Base-by-base conservation (phyloP, 148 eudicot species). In the Camellia granthamiana region DNA sequence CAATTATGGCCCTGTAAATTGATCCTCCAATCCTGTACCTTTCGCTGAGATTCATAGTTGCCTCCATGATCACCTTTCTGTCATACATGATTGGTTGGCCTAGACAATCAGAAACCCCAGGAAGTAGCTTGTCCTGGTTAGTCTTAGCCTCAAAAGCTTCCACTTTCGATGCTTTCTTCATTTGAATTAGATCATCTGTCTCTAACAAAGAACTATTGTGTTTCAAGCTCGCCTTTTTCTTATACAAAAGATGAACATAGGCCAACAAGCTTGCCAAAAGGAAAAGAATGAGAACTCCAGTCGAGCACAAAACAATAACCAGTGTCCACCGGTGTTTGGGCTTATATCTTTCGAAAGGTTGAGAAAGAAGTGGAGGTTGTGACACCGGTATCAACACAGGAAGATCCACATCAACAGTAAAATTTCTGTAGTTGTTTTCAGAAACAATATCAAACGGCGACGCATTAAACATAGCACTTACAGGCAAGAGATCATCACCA, bases 51-150 rank as follows among this genome's bases (percentile, higher is more conserved):
- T 85, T 80, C 85, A 77, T 82, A 47, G 88, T 88, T 38, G 84
- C 87, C 66, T 88, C 86, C 87, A 82, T 84, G 14, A 88, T 82
- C 78, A 70, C 75, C 6, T 84, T 55, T 8, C 51, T 61, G n/a
- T 84, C 84, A 65, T 84, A 85, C 64, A 82, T 71, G 16, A 80
- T 78, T 19, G 87, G 82, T 67, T 84, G 84, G 62, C 82, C 85
- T 49, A 88, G 82, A 80, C 86, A 86, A 16, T 87, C 88, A 4
- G 86, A 88, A 74, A 88, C 81, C 38, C 87, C 84, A 1, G 87
- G 81, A n/a, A 86, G 81, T 64, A 88, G 73, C 82, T 88, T 86
- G 62, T 78, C 87, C 49, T 81, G 88, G 42, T 12, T 79, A 72
- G 13, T 59, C 78, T 83, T 88, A 7, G 43, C 56, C 75, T 75